phyloP scores from a whole-genome alignment of 805 yeast genomes.

The Candida berthetii region DNA sequence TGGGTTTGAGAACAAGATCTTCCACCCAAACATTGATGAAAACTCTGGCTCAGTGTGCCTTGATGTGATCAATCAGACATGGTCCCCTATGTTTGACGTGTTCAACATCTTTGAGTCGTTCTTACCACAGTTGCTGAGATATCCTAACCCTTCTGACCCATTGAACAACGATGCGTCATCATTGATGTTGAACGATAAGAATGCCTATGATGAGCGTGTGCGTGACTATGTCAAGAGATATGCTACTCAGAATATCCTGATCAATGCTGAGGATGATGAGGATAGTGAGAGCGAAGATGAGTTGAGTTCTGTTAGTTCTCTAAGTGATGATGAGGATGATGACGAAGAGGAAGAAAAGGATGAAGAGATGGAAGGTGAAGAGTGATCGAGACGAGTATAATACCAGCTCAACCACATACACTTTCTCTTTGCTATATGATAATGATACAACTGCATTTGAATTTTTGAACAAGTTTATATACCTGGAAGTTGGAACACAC shows the following conservation, averaged over 20 bases:
- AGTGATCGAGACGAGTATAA: constrained; percentile 20
- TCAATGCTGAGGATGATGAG: constrained; percentile 26
- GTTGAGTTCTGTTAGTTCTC: constrained; percentile 19
- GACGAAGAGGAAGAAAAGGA: constrained; percentile 15
- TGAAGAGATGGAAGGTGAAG: constrained; percentile 10
- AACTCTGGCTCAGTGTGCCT: constrained; percentile 87
- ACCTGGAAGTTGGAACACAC: too few relatives aligned
- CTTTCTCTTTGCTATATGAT: not conserved
- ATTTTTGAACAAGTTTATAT: too few relatives aligned
- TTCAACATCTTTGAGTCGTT: constrained; percentile 88
- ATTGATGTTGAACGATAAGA: constrained; percentile 62
- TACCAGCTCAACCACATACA: constrained; percentile 3
- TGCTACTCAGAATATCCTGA: constrained; percentile 41
- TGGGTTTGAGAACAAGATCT: constrained; percentile 86
- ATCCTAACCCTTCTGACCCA: constrained; percentile 94
- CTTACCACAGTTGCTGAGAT: constrained; percentile 83
- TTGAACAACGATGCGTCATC: constrained; percentile 86
- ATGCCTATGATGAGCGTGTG: constrained; percentile 62
- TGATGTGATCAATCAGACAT: constrained; percentile 94
- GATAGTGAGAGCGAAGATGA: constrained; percentile 38
- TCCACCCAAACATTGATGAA: constrained; percentile 94
- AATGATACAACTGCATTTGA: too few relatives aligned
- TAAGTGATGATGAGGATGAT: constrained; percentile 16
- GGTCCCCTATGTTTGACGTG: constrained; percentile 97
- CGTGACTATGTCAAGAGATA: constrained; percentile 66